Conservation (phyloP, 75 land plant species). For the Ceratopteris richardii region DNA sequence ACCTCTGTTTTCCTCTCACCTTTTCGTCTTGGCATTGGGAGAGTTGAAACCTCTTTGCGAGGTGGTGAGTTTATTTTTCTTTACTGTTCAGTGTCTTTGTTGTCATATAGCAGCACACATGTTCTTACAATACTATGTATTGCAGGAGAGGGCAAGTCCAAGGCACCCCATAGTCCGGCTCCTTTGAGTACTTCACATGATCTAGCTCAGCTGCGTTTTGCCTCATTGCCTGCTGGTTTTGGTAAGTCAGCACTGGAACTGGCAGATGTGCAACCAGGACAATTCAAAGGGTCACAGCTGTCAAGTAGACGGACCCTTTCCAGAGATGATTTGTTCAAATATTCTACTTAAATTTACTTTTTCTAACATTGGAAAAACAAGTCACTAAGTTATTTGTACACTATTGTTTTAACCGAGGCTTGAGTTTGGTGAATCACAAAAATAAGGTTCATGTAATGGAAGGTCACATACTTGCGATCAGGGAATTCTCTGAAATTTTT, state of each 20-base stretch:
- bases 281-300: slow-evolving; percentile 12
- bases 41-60: background rate
- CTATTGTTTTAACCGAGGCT: no score
- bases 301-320: slow-evolving; percentile 27
- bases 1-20: background rate
- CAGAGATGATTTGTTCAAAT: slow-evolving; percentile 24
- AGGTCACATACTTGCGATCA: no score
- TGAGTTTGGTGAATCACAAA: no score
- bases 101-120: no score
- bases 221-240: background rate
- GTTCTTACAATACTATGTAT: background rate
- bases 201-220: slow-evolving; percentile 13
- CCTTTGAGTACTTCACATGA: slow-evolving; percentile 9
- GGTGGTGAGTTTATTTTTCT: slow-evolving; percentile 1
- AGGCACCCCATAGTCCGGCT: slow-evolving; percentile 31
- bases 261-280: slow-evolving; percentile 5
- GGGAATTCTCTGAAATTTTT: no score
- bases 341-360: background rate
- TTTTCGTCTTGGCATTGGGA: background rate
- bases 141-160: slow-evolving; percentile 12
- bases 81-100: background rate
- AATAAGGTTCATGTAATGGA: no score
- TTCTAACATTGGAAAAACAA: no score
- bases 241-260: slow-evolving; percentile 7
- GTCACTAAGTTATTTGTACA: no score